Evolutionary conservation across 2,329 filamentous ascomycete species (phyloP).

Genomic region (Nectriaceae sp.): DNA sequence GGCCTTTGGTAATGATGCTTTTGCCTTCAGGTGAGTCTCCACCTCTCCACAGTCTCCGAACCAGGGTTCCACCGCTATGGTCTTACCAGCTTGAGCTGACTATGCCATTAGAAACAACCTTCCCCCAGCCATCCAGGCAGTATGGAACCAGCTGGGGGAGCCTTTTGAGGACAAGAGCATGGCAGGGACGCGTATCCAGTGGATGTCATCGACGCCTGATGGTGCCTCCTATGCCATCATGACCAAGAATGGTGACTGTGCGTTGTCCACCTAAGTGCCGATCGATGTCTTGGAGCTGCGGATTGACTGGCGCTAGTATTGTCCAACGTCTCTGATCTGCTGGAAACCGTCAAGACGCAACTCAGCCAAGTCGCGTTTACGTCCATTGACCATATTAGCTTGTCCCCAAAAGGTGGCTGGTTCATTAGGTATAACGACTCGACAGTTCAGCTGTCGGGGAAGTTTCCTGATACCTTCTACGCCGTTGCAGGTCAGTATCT

Average conservation of each 20-base stretch:
- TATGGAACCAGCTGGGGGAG: slow-evolving; percentile 10
- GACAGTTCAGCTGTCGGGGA: slow-evolving; percentile 6
- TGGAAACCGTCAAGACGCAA: slow-evolving; percentile 1
- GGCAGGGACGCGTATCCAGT: slow-evolving; percentile 10
- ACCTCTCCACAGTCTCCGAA: neutral
- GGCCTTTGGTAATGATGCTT: slow-evolving; percentile 12
- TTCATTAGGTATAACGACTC: slow-evolving; percentile 10
- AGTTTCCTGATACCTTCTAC: slow-evolving; percentile 9
- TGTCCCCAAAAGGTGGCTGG: slow-evolving; percentile 14
- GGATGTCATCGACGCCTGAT: slow-evolving; percentile 6
- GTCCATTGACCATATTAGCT: slow-evolving; percentile 1
- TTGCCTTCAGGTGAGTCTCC: slow-evolving; percentile 12
- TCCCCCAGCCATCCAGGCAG: slow-evolving; percentile 3
- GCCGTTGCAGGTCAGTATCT: slow-evolving; percentile 1
- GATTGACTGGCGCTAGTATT: slow-evolving; percentile 7
- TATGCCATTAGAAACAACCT: slow-evolving; percentile 6
- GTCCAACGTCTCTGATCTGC: slow-evolving; percentile 6
- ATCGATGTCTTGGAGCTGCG: neutral
- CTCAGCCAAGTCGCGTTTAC: neutral
- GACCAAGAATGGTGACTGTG: slow-evolving; percentile 10
- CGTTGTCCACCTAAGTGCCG: neutral
- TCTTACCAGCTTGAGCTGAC: neutral
- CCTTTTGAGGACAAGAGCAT: slow-evolving; percentile 10
- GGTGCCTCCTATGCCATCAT: slow-evolving; percentile 11
- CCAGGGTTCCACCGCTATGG: neutral